Evolutionary conservation across 1,284 basidiomycete species (phyloP), one percentile per base, ranked within the genome.

Genomic region (Ganoderma resinaceum): DNA sequence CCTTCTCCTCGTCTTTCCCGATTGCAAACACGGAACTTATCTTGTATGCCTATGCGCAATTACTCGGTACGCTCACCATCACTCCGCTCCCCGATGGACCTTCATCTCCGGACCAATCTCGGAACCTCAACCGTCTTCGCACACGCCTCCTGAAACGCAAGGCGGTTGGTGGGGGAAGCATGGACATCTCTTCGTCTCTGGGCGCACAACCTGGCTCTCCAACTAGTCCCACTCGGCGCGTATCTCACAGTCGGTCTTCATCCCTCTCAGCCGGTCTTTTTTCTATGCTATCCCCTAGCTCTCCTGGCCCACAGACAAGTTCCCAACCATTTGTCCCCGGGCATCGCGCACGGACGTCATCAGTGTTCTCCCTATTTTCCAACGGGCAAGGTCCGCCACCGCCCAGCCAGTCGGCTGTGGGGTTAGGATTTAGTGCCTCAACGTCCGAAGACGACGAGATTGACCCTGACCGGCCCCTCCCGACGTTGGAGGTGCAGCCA

Each of bases 1-100:
- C 83, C 3, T 80, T 80, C 70, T 80, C 84, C 29, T 78, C 83
- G 6, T 74, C 83, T 1, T 86, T 87, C 73, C 70, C 75, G 9
- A 61, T 66, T 1, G 61, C 76, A 8, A 76, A 76, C 66, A 85
- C 86, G 9, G 92, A 95, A 72, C 82, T 93, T 14, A 86, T 96
- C n/a, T 84, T 96, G 0, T 97, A 96, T 80, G 90, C 95, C 0
- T 96, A 96, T 76, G 93, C 91, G 0, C 95, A 96, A 73, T 84
- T 96, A 33, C 82, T 88, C n/a, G 95, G 95, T 2, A 87, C 83
- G 0, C 82, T 91, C 63, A 83, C 86, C 37, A 77, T 91, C 49
- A 73, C 76, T 3, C 79, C 82, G 2, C 70, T 77, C 3, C 71
- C 75, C n/a, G 72, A 73, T 43, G 67, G 70, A 14, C 71, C 73